phyloP scores from a whole-genome alignment of 768 basidiomycete species.

The Russula griseocarnosa region DNA sequence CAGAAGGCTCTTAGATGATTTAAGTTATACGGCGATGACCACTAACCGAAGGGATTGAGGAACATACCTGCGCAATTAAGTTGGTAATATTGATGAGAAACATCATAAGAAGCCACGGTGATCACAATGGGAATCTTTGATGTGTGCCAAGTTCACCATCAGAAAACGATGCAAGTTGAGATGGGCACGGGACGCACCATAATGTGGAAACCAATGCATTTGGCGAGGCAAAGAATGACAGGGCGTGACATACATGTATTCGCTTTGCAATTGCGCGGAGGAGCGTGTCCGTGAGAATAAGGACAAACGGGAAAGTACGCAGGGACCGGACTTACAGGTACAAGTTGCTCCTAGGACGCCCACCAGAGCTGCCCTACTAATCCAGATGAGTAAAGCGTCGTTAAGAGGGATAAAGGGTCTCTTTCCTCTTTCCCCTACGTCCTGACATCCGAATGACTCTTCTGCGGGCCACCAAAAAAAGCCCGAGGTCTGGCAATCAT shows the following conservation, averaged over 20 bases:
- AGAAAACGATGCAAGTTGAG: background rate
- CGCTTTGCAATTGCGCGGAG: constrained; percentile 69
- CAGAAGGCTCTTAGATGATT: constrained; percentile 30
- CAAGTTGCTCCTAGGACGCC: constrained; percentile 64
- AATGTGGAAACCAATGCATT: constrained; percentile 44
- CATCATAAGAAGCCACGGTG: constrained; percentile 40
- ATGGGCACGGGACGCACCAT: constrained; percentile 28
- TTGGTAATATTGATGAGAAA: constrained; percentile 51
- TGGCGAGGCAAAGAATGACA: constrained; percentile 60
- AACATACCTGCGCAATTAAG: constrained; percentile 42
- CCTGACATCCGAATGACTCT: constrained; percentile 20
- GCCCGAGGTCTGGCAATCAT: constrained; percentile 77
- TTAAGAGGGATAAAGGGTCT: background rate
- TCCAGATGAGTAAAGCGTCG: background rate
- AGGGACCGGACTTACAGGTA: constrained; percentile 51
- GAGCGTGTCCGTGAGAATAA: constrained; percentile 36
- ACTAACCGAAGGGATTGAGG: no score
- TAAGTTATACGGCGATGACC: background rate
- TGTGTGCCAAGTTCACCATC: background rate
- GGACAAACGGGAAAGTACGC: background rate
- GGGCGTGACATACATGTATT: constrained; percentile 69
- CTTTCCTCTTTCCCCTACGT: constrained; percentile 36
- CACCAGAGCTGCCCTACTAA: constrained; percentile 51
- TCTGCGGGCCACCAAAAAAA: constrained; percentile 51
- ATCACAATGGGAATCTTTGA: constrained; percentile 40